Base-by-base conservation (phyloP, 371 early-diverging fungal genomes). In the Parasitella parasitica region DNA sequence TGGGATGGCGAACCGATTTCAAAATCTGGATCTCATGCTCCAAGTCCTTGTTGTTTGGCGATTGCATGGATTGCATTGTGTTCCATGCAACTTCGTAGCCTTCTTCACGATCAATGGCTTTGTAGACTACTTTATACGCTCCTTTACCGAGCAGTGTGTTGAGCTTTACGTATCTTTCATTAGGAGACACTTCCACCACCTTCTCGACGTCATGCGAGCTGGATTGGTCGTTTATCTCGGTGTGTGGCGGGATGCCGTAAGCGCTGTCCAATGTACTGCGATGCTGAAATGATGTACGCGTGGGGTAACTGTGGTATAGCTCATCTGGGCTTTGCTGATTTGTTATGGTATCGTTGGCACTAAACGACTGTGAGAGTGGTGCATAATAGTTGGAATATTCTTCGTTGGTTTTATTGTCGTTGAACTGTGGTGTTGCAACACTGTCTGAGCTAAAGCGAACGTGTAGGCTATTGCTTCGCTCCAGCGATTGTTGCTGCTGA, bases 21-120 rank as follows among this genome's bases (percentile, higher is more conserved):
- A 97, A 75, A 55, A 93, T 91, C 65, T 88, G 87, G 49, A 93
- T 88, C 68, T 93, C 94, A 64, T 89, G 88, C 63, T 84, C 83
- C 62, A 94, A 78, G 50, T 89, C 89, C 57, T 85, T 83, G 58
- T 81, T 84, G 58, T 89, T 87, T 16, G 51, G 50, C 11, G 61
- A 63, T 27, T 72, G 64, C 8, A 75, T 82, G 43, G 86, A 85
- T 67, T 80, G 85, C 64, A 86, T 79, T 24, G 82, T 81, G 72
- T 95, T 95, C 95, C 96, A 97, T 15, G 97, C 97, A 6, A 97
- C 95, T 72, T 95, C 96, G 32, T 91, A 87, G 28, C 96, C 96
- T 71, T 94, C 94, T 53, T 94, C 94, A 22, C 87, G 85, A 73
- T 97, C 96, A 64, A 94, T 88, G 11, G 92, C 95, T 72, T 94